A percentile compares a stretch with the other conserved stretches of the same genome.
phyloP scores from a whole-genome alignment of 2,329 filamentous ascomycete genomes.

The Exophiala lecanii-corni region DNA sequence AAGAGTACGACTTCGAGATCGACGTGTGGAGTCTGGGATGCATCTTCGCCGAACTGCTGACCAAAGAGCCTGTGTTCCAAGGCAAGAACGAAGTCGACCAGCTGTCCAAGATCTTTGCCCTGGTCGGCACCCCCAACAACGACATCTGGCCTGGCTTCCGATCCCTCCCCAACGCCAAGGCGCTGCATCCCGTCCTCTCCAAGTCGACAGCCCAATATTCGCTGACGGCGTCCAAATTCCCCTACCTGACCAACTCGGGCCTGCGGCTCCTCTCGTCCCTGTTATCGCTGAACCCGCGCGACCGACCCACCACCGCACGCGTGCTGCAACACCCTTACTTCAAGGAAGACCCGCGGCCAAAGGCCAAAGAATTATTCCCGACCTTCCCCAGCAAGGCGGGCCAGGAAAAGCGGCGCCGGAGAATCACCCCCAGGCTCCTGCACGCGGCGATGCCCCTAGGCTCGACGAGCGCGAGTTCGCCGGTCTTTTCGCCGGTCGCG shows the following conservation, averaged over 20 bases:
- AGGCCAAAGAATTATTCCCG: conserved; percentile 87
- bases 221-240: conserved; percentile 60
- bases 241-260: conserved; percentile 72
- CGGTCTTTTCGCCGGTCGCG: conserved; percentile 55
- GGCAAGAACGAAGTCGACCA: conserved; percentile 92
- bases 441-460: conserved; percentile 62
- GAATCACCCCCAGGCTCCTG: conserved; percentile 75
- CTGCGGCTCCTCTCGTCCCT: conserved; percentile 64
- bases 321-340: conserved; percentile 83
- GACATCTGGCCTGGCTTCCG: conserved; percentile 82
- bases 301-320: conserved; percentile 65
- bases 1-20: conserved; percentile 68
- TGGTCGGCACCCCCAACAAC: conserved; percentile 81
- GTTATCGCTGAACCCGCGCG: conserved; percentile 68
- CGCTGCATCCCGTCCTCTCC: conserved; percentile 56
- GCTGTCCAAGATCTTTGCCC: conserved; percentile 77
- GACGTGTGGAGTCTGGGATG: conserved; percentile 97
- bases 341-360: conserved; percentile 79
- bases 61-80: conserved; percentile 75
- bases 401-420: conserved; percentile 71
- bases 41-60: conserved; percentile 87
- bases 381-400: conserved; percentile 95
- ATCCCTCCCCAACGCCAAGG: conserved; percentile 78
- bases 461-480: conserved; percentile 58
- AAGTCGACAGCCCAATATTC: conserved; percentile 24